These are phyloP conservation scores for Panicum miliaceum DNA, from an alignment of 176 grass and related monocot genomes.

Conservation along the genomic window DNA sequence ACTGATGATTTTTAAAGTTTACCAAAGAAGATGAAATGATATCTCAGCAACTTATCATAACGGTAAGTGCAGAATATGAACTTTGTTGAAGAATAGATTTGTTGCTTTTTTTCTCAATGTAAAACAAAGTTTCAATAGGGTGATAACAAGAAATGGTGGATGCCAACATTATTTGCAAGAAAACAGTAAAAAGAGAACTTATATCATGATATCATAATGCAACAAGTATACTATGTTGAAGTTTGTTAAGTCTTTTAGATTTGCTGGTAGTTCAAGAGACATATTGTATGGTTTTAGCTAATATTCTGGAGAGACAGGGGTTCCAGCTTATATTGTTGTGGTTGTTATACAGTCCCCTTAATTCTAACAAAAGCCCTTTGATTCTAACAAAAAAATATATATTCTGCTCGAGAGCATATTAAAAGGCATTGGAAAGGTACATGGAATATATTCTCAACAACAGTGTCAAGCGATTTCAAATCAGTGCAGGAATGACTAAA, in stretches of 20 bases:
- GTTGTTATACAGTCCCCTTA: too few relatives aligned
- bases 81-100: background rate
- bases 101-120: background rate
- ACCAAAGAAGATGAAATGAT: background rate
- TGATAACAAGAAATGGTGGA: background rate
- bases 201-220: background rate
- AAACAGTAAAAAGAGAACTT: background rate
- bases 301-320: background rate
- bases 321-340: background rate
- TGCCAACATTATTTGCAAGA: background rate
- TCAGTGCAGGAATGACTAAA: background rate
- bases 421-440: background rate
- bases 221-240: background rate
- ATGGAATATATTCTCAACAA: slow-evolving; percentile 23
- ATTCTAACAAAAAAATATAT: background rate
- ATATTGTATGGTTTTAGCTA: background rate
- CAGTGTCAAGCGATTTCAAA: background rate
- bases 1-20: background rate
- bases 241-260: background rate
- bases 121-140: background rate
- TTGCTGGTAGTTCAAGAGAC: background rate
- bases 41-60: background rate
- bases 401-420: background rate
- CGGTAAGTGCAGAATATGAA: background rate
- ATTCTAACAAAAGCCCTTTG: background rate